These are phyloP conservation scores for Umbelopsis sp. DNA, from an alignment of 192 early-diverging fungal species.

Conservation along the genomic window DNA sequence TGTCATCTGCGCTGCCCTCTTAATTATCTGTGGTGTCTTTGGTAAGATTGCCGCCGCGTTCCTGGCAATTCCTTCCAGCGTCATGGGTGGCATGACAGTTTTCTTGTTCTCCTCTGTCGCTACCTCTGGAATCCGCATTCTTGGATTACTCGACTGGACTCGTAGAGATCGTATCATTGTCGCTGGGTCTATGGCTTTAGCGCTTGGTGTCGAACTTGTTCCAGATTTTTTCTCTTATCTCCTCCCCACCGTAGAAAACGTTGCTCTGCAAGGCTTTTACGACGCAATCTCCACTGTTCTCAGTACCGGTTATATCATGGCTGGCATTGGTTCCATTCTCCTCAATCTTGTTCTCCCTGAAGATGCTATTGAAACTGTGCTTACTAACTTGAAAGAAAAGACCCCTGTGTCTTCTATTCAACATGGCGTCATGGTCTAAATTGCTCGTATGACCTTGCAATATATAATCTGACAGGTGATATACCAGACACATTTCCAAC, in stretches of 20 bases:
- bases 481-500: constrained; percentile 9
- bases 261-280: constrained; percentile 37
- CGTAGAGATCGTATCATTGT: constrained; percentile 56
- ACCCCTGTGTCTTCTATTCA: background rate
- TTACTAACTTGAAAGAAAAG: background rate
- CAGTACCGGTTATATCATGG: constrained; percentile 46
- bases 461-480: constrained; percentile 12
- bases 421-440: constrained; percentile 5
- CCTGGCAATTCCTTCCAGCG: constrained; percentile 46
- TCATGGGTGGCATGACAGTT: constrained; percentile 56
- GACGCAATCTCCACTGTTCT: constrained; percentile 45
- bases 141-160: constrained; percentile 53
- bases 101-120: constrained; percentile 56
- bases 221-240: constrained; percentile 34
- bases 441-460: background rate
- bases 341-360: constrained; percentile 44
- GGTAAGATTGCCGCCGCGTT: constrained; percentile 53
- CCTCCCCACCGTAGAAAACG: constrained; percentile 27
- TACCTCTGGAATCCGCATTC: constrained; percentile 55
- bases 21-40: constrained; percentile 53
- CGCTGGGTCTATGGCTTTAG: constrained; percentile 45
- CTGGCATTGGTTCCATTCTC: constrained; percentile 41
- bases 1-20: constrained; percentile 48
- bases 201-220: constrained; percentile 48
- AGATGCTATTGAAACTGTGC: background rate